Conservation (phyloP, 306 rosid genomes). For the Sicyos baderoa region DNA sequence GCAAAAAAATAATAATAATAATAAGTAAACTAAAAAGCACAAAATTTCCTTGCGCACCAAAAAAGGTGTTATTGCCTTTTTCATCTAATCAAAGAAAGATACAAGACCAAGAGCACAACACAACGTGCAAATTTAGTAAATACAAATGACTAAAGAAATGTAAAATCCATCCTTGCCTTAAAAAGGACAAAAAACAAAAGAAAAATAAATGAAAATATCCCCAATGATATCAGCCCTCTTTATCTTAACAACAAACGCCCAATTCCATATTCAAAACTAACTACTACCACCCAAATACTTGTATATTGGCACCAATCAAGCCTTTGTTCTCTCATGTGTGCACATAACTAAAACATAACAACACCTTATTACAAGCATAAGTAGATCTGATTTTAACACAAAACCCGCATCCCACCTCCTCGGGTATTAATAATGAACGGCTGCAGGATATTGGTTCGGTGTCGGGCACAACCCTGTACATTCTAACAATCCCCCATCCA, state of each 20-base stretch:
- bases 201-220: background rate
- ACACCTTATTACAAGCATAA: conserved; percentile 10
- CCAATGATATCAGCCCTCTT: background rate
- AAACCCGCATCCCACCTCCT: too few species aligned
- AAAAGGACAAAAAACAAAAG: background rate
- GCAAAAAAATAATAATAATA: too few species aligned
- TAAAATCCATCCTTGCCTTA: background rate
- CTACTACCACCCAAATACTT: background rate
- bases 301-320: background rate
- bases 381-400: too few species aligned
- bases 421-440: too few species aligned
- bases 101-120: conserved; percentile 4
- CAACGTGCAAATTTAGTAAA: background rate
- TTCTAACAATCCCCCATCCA: too few species aligned
- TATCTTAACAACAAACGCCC: background rate
- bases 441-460: too few species aligned
- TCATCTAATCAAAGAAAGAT: background rate
- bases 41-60: background rate
- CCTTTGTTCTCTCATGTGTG: background rate
- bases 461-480: too few species aligned
- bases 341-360: background rate
- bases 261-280: background rate
- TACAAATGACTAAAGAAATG: background rate
- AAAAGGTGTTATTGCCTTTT: background rate
- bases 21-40: background rate